Base-by-base conservation (phyloP, 306 rosid genomes). In the Oemleria cerasiformis region DNA sequence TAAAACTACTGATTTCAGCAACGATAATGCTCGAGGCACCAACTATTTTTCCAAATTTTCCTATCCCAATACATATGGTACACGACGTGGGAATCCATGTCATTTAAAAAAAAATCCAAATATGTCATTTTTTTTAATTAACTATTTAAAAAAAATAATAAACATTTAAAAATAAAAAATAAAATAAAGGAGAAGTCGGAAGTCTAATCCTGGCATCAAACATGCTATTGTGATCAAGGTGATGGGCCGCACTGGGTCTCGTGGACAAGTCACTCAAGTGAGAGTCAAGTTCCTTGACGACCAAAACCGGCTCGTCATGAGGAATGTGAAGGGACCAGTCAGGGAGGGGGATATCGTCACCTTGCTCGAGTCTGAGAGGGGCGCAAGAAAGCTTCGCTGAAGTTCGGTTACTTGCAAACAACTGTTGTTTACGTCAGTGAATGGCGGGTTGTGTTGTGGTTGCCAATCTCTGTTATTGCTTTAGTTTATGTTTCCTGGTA, bases 261-360 rank as follows among this genome's bases (percentile, higher is more conserved):
- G 84, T 74, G 87, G 87, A 9, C 87, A 84, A 45, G 87, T 84
- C 78, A 84, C 87, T 58, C 87, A 84, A 65, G 87, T 84, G 8
- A 77, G 84, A 57, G 87, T 84, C 45, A 80, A 80, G 87, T 84
- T 84, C 77, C 34, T 77, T 63, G 85, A 84, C 63, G 87, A 84
- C 36, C 87, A 77, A 72, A 84, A 80, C 15, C 85, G 84, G 16
- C 62, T 74, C 69, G 80, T 84, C 55, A 84, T 80, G 82, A 84
- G 84, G 71, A 84, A 84, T 9, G 85, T 84, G 45, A 84, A 84
- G 64, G 64, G 64, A 8, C 64, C 64, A 1, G 64, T 59, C 42
- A 59, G 64, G 13, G 64, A 59, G 42, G 84, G 87, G 13, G 87
- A 80, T 30, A 63, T 77, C 44, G 83, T 80, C 21, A 84, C 88